A percentile compares a stretch with the other conserved stretches of the same genome.
phyloP scores from a whole-genome alignment of 331 rosid species.

The Malus hybrid region DNA sequence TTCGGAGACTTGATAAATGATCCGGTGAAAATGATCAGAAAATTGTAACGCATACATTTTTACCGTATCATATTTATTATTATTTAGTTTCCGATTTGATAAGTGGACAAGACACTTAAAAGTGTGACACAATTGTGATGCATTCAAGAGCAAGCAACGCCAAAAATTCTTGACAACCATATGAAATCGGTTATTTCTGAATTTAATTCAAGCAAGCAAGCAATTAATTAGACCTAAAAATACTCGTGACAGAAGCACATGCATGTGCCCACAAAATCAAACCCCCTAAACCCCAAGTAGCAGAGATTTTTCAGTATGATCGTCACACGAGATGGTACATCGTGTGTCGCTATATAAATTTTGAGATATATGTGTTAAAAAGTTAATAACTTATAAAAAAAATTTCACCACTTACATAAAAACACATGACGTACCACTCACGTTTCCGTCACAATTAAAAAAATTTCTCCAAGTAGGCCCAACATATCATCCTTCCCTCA shows the following conservation, averaged over 20 bases:
- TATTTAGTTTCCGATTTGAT: neutral
- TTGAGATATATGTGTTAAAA: no score
- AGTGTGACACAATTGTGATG: neutral
- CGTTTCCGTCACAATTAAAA: no score
- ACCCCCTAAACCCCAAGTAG: conserved; percentile 30
- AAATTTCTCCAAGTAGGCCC: conserved; percentile 36
- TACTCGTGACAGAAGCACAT: conserved; percentile 46
- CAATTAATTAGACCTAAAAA: conserved; percentile 7
- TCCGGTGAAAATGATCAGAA: neutral
- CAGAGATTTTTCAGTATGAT: no score
- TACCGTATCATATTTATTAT: neutral
- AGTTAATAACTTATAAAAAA: no score
- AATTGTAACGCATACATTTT: neutral
- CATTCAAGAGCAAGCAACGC: conserved; percentile 3
- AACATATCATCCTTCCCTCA: neutral
- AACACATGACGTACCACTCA: no score
- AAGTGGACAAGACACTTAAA: neutral
- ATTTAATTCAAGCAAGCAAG: neutral
- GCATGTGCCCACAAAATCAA: conserved; percentile 46
- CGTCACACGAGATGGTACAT: no score
- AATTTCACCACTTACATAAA: no score
- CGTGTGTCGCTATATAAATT: no score
- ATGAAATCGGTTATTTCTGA: neutral
- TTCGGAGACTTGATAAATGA: no score
- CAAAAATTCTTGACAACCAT: neutral